Percentiles rank a stretch among this genome's conserved stretches.
These are phyloP conservation scores for Gloeopeniophorella convolvens DNA, from an alignment of 768 basidiomycete species.

Conservation along the genomic window DNA sequence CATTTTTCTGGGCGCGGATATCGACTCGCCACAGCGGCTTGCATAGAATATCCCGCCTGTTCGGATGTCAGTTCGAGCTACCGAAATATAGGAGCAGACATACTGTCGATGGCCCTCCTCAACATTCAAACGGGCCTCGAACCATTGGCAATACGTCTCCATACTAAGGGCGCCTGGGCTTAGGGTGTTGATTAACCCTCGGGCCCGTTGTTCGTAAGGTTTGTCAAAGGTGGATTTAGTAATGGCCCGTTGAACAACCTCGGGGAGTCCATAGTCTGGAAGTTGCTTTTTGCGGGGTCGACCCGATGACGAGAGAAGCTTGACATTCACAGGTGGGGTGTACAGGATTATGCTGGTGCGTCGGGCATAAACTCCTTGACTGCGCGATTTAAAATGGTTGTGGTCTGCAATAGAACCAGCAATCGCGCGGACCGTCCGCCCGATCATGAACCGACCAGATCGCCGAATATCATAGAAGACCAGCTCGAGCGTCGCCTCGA, in stretches of 20 bases:
- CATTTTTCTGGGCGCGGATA: not conserved
- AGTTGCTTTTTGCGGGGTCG: not conserved
- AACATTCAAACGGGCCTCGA: slow-evolving; percentile 6
- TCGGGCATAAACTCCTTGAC: not conserved
- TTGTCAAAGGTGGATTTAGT: not conserved
- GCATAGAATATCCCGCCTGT: not conserved
- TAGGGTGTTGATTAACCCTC: not conserved
- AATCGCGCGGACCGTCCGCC: slow-evolving; percentile 1
- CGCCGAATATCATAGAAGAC: slow-evolving; percentile 1
- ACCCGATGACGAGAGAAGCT: not conserved
- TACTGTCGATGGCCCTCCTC: slow-evolving; percentile 41
- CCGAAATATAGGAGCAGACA: slow-evolving; percentile 26
- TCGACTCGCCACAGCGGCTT: not conserved
- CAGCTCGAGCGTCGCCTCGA: slow-evolving; percentile 6
- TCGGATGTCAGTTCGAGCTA: no score
- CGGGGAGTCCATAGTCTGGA: slow-evolving; percentile 5
- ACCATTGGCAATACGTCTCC: slow-evolving; percentile 6
- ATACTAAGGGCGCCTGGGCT: not conserved
- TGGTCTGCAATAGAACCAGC: slow-evolving; percentile 10
- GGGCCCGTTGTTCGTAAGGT: not conserved
- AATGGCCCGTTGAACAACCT: not conserved
- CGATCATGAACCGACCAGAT: not conserved
- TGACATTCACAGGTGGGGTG: not conserved
- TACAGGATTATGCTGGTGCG: not conserved
- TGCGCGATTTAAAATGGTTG: not conserved